Evolutionary conservation across 257 asterid genomes (phyloP).

Genomic region (Solanum tarapatanum): DNA sequence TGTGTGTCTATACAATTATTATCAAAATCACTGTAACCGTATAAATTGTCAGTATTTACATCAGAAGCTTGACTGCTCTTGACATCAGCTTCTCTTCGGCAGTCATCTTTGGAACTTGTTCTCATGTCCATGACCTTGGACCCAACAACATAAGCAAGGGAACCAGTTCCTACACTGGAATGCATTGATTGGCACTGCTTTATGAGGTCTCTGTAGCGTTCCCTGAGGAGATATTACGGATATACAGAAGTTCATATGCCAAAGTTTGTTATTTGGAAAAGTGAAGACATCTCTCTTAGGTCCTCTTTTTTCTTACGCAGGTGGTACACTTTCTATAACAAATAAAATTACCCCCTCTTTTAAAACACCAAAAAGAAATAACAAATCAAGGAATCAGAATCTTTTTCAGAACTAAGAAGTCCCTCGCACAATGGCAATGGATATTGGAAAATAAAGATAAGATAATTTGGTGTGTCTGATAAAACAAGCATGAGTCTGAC

Average conservation of each 20-base stretch:
- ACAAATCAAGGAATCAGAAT: neutral
- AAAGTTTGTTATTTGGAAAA: neutral
- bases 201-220: conserved; percentile 69
- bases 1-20: conserved; percentile 38
- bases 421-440: neutral
- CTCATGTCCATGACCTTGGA: conserved; percentile 97
- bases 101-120: conserved; percentile 69
- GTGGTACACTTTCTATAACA: neutral
- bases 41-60: conserved; percentile 26
- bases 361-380: neutral
- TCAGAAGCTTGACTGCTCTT: conserved; percentile 34
- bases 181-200: conserved; percentile 90
- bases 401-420: neutral
- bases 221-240: conserved; percentile 38
- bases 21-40: conserved; percentile 24
- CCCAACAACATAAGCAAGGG: conserved; percentile 90
- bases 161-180: conserved; percentile 96
- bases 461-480: neutral
- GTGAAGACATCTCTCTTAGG: neutral
- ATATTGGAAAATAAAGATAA: neutral
- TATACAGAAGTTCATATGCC: neutral
- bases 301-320: neutral
- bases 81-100: conserved; percentile 36
- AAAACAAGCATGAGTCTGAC: neutral
- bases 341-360: neutral